Conservation (phyloP, 352 stramenopile species). For the Phytopythium ostracodes region DNA sequence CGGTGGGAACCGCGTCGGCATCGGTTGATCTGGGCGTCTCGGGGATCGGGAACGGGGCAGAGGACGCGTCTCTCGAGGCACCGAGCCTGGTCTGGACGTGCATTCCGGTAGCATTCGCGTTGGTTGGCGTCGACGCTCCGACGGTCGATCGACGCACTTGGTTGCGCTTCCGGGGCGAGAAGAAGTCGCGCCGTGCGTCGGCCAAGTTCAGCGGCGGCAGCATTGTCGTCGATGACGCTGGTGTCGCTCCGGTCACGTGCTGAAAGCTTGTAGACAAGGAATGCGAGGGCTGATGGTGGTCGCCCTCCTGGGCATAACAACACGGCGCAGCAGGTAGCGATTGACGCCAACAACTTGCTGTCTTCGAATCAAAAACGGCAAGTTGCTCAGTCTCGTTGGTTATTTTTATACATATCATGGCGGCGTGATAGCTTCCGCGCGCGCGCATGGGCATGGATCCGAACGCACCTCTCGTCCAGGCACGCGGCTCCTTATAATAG, state of each 20-base stretch:
- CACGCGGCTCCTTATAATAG: not conserved
- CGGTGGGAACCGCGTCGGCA: not conserved
- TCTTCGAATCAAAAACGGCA: no score
- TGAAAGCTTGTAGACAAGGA: no score
- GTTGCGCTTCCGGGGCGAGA: constrained; percentile 21
- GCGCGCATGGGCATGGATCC: no score
- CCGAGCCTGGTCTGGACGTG: not conserved
- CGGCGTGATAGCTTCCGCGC: no score
- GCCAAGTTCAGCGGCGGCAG: constrained; percentile 37
- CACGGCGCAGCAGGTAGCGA: no score
- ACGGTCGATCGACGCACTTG: constrained; percentile 13
- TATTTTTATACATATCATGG: no score
- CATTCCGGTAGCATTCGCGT: not conserved
- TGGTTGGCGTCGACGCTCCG: not conserved
- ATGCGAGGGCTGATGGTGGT: not conserved
- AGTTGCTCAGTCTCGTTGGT: no score
- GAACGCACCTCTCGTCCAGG: no score
- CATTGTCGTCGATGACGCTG: constrained; percentile 19
- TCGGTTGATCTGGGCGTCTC: not conserved
- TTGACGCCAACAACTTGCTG: no score
- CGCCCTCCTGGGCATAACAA: not conserved
- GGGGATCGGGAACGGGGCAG: not conserved
- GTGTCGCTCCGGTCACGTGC: no score
- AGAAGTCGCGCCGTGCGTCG: constrained; percentile 31
- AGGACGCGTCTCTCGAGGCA: not conserved